phyloP scores from a whole-genome alignment of 2,329 filamentous ascomycete genomes.

The Diaporthe sp. region DNA sequence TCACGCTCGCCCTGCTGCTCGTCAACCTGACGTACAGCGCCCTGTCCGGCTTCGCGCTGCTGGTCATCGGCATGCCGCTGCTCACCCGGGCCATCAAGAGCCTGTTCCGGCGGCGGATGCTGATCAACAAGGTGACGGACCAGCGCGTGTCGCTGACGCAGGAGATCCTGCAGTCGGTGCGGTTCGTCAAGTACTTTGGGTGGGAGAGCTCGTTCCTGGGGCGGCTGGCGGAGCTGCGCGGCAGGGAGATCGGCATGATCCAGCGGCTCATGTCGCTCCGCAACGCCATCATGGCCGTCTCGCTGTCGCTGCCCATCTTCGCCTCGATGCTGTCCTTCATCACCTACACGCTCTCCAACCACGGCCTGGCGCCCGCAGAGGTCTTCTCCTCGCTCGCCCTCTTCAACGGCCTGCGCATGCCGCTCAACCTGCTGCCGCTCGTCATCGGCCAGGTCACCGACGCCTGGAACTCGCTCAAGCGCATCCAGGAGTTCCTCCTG shows the following conservation, averaged over 20 bases:
- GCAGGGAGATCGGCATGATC: constrained; percentile 84
- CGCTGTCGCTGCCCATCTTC: constrained; percentile 90
- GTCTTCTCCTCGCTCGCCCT: constrained; percentile 94
- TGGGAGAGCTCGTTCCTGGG: constrained; percentile 92
- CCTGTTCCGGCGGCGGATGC: constrained; percentile 80
- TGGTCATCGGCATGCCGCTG: constrained; percentile 83
- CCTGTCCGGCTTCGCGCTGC: constrained; percentile 86
- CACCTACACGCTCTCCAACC: constrained; percentile 78
- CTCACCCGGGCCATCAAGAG: constrained; percentile 83
- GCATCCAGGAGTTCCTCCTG: constrained; percentile 89
- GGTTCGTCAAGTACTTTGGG: constrained; percentile 97
- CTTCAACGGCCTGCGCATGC: constrained; percentile 92
- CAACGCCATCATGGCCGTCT: constrained; percentile 87
- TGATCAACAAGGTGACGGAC: constrained; percentile 94
- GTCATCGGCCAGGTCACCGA: constrained; percentile 93
- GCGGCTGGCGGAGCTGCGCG: constrained; percentile 80
- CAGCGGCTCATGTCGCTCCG: constrained; percentile 86
- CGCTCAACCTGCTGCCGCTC: constrained; percentile 88
- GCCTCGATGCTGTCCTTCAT: constrained; percentile 97
- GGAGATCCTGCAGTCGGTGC: constrained; percentile 90
- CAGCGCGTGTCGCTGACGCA: constrained; percentile 92
- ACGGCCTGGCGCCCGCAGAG: constrained; percentile 78
- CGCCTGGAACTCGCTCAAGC: constrained; percentile 85
- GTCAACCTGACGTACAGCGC: constrained; percentile 93
- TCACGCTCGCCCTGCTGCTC: constrained; percentile 84